A percentile compares a stretch with the other conserved stretches of the same genome.
These are phyloP conservation scores for Coffea eugenioides DNA, from an alignment of 257 asterid genomes.

Conservation along the genomic window DNA sequence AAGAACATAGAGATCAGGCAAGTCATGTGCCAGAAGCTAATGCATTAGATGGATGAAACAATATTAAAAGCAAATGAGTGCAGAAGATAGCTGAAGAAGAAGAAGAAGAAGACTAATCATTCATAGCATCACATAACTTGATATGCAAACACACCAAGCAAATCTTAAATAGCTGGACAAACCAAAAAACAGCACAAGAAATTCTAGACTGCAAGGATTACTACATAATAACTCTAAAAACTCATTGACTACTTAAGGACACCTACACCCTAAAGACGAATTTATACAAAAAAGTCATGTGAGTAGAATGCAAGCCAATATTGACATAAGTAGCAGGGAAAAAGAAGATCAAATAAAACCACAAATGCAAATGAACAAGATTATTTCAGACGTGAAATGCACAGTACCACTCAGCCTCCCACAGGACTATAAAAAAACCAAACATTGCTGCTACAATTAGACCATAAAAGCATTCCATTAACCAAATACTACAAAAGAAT, in stretches of 20 bases:
- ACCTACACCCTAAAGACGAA: not conserved
- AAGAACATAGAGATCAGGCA: slow-evolving; percentile 21
- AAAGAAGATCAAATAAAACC: not conserved
- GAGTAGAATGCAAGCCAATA: not conserved
- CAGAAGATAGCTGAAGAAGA: not conserved
- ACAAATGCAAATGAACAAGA: not conserved
- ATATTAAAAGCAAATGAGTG: slow-evolving; percentile 14
- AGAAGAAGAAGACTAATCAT: not conserved
- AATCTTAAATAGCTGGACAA: not conserved
- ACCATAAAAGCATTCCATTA: slow-evolving; percentile 9
- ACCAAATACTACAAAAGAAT: slow-evolving; percentile 27
- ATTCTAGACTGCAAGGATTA: not conserved
- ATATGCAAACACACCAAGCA: not conserved
- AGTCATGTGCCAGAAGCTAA: slow-evolving; percentile 27
- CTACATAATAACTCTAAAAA: not conserved
- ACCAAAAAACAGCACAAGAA: not conserved
- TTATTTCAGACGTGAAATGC: not conserved
- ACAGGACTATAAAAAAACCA: not conserved
- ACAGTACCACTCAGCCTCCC: not conserved
- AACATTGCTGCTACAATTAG: slow-evolving; percentile 12
- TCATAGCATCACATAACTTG: not conserved
- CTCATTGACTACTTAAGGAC: not conserved
- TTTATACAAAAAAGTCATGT: not conserved
- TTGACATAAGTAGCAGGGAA: not conserved
- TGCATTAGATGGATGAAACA: slow-evolving; percentile 10